Base-by-base conservation (phyloP, 2,329 filamentous ascomycete genomes). In the Lecanosticta acicola region DNA sequence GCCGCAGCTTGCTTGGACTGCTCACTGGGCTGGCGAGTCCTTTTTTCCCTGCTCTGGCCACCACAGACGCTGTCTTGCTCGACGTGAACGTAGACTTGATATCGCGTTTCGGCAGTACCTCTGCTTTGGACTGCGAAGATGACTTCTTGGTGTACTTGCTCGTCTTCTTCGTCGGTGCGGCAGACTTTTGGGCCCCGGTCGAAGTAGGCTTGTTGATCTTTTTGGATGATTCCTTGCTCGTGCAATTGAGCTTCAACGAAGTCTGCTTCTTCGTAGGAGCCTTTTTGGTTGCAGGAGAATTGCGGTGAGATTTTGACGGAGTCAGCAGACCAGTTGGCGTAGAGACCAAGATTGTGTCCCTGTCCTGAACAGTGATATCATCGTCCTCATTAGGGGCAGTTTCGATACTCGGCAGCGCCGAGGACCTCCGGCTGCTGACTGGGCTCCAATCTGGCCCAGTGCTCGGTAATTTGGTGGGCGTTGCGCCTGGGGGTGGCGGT, bases 221-320 rank as follows among this genome's bases (percentile, higher is more conserved):
- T 3, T 36, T 37, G 1, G 45, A 32, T 8, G 41, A 32, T 32
- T 50, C 53, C 32, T 57, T 52, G 21, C 53, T 55, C 17, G 45
- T 11, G 16, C 38, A 42, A 4, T 29, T 11, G 7, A 29, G 24
- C 24, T 29, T 29, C 7, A 29, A 11, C 24, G 24, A 29, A 11
- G 24, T 29, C 11, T 29, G 24, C 24, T 29, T 29, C 24, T 29
- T 29, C 24, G 11, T 5, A 29, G 14, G 37, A 18, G 43, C n/a
- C 19, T 46, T 39, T 14, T 54, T 51, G 34, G 57, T 60, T 14
- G 37, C 46, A 14, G 60, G 54, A 18, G 54, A 57, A 45, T 53
- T 57, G n/a, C 51, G 53, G 36, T 53, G 51, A 7, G 59, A 59
- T 39, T 62, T 64, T 13, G 59, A 60, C 7, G 64, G 64, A n/a